Evolutionary conservation across 106 monocot genomes (phyloP).

Genomic region (Alisma plantagoaquatica): DNA sequence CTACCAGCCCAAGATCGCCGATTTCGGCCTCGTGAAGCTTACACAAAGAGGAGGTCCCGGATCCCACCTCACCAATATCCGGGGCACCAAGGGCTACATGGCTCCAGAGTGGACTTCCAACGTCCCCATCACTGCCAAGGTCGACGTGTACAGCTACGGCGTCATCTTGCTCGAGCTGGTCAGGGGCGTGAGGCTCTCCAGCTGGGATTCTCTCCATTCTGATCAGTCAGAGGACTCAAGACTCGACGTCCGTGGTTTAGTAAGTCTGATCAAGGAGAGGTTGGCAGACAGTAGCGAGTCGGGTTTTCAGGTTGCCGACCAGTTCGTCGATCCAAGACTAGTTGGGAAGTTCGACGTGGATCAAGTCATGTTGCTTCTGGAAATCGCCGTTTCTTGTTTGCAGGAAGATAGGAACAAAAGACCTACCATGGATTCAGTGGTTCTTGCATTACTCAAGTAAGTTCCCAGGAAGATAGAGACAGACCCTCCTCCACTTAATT

Average conservation of each 20-base stretch:
- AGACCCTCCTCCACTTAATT: too few relatives aligned
- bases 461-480: too few relatives aligned
- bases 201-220: not conserved
- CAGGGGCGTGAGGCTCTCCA: slow-evolving; percentile 6
- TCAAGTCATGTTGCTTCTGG: not conserved
- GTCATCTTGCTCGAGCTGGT: slow-evolving; percentile 10
- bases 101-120: slow-evolving; percentile 15
- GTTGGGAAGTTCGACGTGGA: slow-evolving; percentile 2
- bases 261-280: not conserved
- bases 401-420: not conserved
- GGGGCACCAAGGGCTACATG: slow-evolving; percentile 27
- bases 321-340: slow-evolving; percentile 2
- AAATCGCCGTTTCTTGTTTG: not conserved
- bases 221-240: not conserved
- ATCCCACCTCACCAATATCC: not conserved
- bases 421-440: slow-evolving; percentile 6
- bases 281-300: too few relatives aligned
- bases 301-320: too few relatives aligned
- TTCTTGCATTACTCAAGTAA: too few relatives aligned
- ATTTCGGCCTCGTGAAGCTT: slow-evolving; percentile 32
- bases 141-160: slow-evolving; percentile 17
- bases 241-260: not conserved
- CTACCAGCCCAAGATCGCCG: slow-evolving; percentile 33
- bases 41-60: slow-evolving; percentile 1
- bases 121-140: slow-evolving; percentile 15